Percentiles rank a stretch among this genome's conserved stretches.
Conservation (phyloP, 1,139 yeast genomes). For the Debaryomyces sp. region DNA sequence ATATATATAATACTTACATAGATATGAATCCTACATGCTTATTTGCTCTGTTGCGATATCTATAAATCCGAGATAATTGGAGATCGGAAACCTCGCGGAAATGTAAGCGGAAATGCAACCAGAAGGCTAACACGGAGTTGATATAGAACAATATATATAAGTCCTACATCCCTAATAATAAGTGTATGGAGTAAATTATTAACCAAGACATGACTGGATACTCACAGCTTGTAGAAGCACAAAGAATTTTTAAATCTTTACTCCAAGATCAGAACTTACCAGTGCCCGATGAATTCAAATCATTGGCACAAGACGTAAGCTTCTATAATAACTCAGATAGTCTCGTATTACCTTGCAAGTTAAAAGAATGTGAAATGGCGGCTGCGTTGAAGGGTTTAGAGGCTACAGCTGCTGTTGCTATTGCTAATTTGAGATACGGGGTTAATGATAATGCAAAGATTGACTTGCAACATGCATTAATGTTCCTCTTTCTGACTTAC, state of each 20-base stretch:
- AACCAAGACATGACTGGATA: not conserved
- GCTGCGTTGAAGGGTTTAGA: slow-evolving; percentile 32
- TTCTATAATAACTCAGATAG: slow-evolving; percentile 19
- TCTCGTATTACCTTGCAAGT: slow-evolving; percentile 27
- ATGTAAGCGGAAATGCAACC: not conserved
- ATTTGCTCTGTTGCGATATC: too few species aligned
- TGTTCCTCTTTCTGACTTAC: slow-evolving; percentile 30
- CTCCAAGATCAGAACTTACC: slow-evolving; percentile 17
- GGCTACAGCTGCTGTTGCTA: slow-evolving; percentile 25
- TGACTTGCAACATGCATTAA: slow-evolving; percentile 29
- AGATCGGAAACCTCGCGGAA: not conserved
- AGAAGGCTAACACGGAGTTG: not conserved
- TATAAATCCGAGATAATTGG: not conserved
- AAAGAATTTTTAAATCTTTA: slow-evolving; percentile 18
- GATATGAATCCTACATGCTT: not conserved
- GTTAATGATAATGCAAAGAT: slow-evolving; percentile 14
- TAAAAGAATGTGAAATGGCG: slow-evolving; percentile 30
- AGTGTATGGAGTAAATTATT: not conserved
- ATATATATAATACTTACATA: not conserved
- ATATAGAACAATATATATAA: not conserved
- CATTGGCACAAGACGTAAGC: slow-evolving; percentile 16
- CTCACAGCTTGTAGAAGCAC: slow-evolving; percentile 19
- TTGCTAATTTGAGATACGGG: slow-evolving; percentile 24
- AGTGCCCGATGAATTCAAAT: slow-evolving; percentile 22
- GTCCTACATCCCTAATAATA: not conserved